Evolutionary conservation across 441 rosid genomes (phyloP).

Genomic region (Populus hybrid): DNA sequence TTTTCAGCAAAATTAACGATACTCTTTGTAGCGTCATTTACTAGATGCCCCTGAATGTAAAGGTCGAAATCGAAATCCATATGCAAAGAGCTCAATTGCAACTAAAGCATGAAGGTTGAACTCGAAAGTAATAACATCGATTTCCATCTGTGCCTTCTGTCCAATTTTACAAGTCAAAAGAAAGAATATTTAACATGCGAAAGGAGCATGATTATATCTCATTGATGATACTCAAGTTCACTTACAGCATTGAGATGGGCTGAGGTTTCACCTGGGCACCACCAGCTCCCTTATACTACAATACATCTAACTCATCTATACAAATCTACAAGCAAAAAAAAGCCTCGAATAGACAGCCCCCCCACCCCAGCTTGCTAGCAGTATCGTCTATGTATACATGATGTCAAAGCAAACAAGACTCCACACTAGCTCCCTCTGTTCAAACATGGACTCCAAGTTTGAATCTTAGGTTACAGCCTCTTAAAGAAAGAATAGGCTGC

Average conservation of each 20-base stretch:
- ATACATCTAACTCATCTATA: conserved; percentile 35
- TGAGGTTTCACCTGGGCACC: conserved; percentile 32
- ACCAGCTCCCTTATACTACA: conserved; percentile 22
- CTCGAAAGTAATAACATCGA: background rate
- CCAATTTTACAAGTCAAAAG: background rate
- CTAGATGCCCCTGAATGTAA: too few relatives aligned
- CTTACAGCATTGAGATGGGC: conserved; percentile 27
- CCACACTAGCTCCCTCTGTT: conserved; percentile 13
- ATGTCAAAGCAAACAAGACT: conserved; percentile 13
- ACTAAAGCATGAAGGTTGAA: background rate
- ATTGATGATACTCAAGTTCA: conserved; percentile 11
- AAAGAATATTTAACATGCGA: background rate
- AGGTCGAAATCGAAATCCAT: too few relatives aligned
- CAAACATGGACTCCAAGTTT: conserved; percentile 1
- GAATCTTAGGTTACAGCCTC: conserved; percentile 11
- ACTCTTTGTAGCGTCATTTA: too few relatives aligned
- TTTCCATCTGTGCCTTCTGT: background rate
- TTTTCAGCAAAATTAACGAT: too few relatives aligned
- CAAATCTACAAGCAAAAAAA: conserved; percentile 13
- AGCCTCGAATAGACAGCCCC: background rate
- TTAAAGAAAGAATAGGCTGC: conserved; percentile 14
- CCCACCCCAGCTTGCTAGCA: conserved; percentile 2
- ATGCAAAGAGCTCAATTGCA: too few relatives aligned
- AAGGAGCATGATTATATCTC: background rate
- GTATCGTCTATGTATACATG: conserved; percentile 5